Evolutionary conservation across 345 rosid genomes (phyloP), one percentile per base, ranked within the genome.

Genomic region (Gynandropsis gynandra): DNA sequence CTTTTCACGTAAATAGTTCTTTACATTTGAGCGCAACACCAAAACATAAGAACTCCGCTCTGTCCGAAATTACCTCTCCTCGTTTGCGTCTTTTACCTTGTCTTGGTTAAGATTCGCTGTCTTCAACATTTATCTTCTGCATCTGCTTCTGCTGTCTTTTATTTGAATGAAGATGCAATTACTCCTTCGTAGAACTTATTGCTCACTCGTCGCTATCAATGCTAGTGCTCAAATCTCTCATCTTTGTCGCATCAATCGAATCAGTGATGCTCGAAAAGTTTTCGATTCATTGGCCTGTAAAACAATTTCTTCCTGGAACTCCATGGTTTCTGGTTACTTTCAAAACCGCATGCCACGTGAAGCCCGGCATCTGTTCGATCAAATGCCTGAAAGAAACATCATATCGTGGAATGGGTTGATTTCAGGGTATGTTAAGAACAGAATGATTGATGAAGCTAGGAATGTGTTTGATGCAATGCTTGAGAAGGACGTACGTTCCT

Each of bases 391-490:
- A 11, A 84, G 74, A 63, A 84, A 78, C 32, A 59, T 56, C 0
- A 68, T 88, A 59, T 84, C 96, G 6, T 84, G 90, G 86, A 84
- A 84, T 20, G 83, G 78, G 1, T 68, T 84, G 61, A 42, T 82
- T 50, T 75, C 95, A 16, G 88, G 95, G 48, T 87, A 82, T 34
- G 29, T 76, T 0, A 80, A 69, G 54, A 84, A 76, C 41, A 76
- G 77, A 13, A 76, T 84, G 90, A 27, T 76, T 42, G 13, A 0
- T 0, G 81, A 80, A 62, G 95, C 88, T 1, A 63, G 77, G 46
- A 42, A 68, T 9, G 76, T 55, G 46, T 85, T 88, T 46, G 81
- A 80, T 42, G 54, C 19, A 58, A 82, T 85, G 87, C 79, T 81
- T 6, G 79, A 70, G 3, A 67, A 78, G 49, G 74, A 81, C 54